Conservation (phyloP, 257 asterid genomes). For the Solanum sejunctum region DNA sequence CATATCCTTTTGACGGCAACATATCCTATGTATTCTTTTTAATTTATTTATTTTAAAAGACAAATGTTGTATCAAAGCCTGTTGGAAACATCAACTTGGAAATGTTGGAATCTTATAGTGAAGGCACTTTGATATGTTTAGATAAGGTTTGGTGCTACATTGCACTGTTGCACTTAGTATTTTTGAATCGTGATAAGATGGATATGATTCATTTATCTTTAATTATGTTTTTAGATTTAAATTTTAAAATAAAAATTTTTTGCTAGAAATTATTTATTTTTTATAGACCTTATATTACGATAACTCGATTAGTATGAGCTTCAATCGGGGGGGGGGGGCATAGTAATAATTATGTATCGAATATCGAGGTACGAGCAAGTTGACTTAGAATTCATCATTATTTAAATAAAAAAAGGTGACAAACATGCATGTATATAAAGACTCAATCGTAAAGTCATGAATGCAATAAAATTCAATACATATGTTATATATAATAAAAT, state of each 20-base stretch:
- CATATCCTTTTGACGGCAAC: no score
- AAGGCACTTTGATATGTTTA: background rate
- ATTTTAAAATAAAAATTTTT: fast-evolving
- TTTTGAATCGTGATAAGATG: background rate
- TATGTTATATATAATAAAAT: background rate
- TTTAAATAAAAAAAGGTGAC: background rate
- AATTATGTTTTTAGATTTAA: background rate
- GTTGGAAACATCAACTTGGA: background rate
- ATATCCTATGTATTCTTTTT: no score
- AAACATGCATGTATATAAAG: fast-evolving
- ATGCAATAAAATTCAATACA: background rate
- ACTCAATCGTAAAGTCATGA: background rate
- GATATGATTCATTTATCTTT: background rate
- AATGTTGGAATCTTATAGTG: background rate
- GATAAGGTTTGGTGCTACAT: background rate
- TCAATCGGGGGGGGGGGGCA: no score
- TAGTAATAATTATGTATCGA: background rate
- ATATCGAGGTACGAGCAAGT: background rate
- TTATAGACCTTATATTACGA: no score
- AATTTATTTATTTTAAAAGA: no score
- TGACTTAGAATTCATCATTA: background rate
- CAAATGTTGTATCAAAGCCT: no score
- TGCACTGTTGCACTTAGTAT: background rate
- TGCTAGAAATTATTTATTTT: background rate
- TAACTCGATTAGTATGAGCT: background rate